Evolutionary conservation across 2,329 filamentous ascomycete species (phyloP).

Genomic region (Stemphylium lycopersici): DNA sequence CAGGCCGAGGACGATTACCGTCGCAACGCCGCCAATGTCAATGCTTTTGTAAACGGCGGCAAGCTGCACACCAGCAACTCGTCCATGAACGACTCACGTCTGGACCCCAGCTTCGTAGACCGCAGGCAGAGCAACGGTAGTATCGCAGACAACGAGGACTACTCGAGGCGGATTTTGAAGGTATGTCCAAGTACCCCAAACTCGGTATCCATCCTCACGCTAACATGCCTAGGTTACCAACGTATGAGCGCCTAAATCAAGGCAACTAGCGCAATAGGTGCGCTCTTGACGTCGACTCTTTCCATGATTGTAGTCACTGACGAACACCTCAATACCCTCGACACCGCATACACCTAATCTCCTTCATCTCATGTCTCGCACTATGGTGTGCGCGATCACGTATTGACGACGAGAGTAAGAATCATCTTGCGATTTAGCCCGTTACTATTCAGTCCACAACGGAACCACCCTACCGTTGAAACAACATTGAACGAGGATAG

Average conservation of each 20-base stretch:
- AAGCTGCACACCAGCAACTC: constrained; percentile 67
- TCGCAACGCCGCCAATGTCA: constrained; percentile 78
- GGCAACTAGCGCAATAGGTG: constrained; percentile 7
- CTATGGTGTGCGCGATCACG: constrained; percentile 36
- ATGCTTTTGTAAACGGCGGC: constrained; percentile 69
- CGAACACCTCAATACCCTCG: constrained; percentile 17
- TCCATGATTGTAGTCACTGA: constrained; percentile 12
- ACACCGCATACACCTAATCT: constrained; percentile 24
- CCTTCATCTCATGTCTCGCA: constrained; percentile 27
- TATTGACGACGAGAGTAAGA: constrained; percentile 42
- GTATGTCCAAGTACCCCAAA: constrained; percentile 55
- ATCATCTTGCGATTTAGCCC: constrained; percentile 32
- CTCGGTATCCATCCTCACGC: not conserved
- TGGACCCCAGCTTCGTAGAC: constrained; percentile 83
- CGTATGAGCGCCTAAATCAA: constrained; percentile 29
- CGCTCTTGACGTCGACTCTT: constrained; percentile 11
- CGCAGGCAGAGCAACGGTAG: constrained; percentile 90
- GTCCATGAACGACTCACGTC: constrained; percentile 79
- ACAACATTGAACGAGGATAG: constrained; percentile 13
- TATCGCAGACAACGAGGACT: constrained; percentile 96
- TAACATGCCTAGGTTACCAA: constrained; percentile 44
- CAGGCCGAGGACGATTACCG: constrained; percentile 85
- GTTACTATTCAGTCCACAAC: constrained; percentile 22
- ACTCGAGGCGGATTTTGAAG: constrained; percentile 93
- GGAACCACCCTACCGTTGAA: constrained; percentile 15